Base-by-base conservation (phyloP, 169 alveolate genomes). In the Plasmodium falciparum region DNA sequence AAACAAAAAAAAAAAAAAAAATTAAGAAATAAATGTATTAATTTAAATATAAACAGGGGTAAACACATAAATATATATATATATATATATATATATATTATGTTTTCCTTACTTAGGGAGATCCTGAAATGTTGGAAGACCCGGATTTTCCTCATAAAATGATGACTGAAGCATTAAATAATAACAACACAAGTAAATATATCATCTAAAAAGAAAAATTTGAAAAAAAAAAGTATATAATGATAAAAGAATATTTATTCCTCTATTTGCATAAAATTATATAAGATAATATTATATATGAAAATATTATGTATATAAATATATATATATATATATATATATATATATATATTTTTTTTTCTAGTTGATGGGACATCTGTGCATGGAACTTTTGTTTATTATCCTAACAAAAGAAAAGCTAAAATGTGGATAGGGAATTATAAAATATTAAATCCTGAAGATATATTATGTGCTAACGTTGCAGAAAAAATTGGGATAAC, bases 391-490 rank as follows among this genome's bases (percentile, higher is more conserved):
- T 90, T 70, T 56, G 93, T 93, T 22, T 93, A 85, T 70, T 93
- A 93, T 66, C 95, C 95, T 13, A 88, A 89, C 66, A 85, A 74
- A 67, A 73, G 69, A 52, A 93, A 93, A 71, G 93, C 93, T 20
- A 93, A 93, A 63, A 93, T 93, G 95, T 93, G 95, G 95, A 91
- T 93, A 61, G 95, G 95, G 62, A 88, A 90, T 66, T 93, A 93
- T 70, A 80, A 66, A 69, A 90, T 93, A 63, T 90, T 90, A 71
- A 93, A 93, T 65, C 95, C 95, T 13, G 94, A 80, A 61, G 95
- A 93, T 52, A 88, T 93, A 43, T 88, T 92, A 22, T 83, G 86
- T 65, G 59, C 29, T 58, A 54, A 83, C 47, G 91, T 83, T 17
- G 91, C 91, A 13, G 91, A 67, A 52, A 83, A 83, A 70, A 69